These are phyloP conservation scores for Exophiala dermatitidis DNA, from an alignment of 2,329 filamentous ascomycete genomes.

Conservation along the genomic window DNA sequence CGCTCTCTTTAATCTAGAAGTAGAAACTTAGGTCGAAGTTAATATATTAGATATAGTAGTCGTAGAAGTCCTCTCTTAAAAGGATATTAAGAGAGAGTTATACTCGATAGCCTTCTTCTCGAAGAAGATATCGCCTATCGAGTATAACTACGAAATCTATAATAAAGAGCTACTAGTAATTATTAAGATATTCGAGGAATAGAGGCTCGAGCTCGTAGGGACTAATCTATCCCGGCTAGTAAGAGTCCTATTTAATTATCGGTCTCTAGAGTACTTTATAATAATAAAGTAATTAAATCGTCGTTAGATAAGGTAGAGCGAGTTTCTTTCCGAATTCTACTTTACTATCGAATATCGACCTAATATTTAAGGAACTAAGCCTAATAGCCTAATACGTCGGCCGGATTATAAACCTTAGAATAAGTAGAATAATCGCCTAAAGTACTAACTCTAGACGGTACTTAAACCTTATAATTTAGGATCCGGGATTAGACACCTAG, in stretches of 20 bases:
- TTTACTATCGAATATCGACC: constrained; percentile 16
- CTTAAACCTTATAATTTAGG: too few relatives aligned
- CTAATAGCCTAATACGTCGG: constrained; percentile 15
- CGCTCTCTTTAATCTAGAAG: too few relatives aligned
- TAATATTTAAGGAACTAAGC: constrained; percentile 9
- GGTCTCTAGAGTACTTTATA: constrained; percentile 16
- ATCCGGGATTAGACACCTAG: too few relatives aligned
- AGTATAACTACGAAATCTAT: constrained; percentile 14
- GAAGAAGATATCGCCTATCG: constrained; percentile 11
- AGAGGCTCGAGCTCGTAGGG: constrained; percentile 14
- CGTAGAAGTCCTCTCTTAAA: constrained; percentile 5
- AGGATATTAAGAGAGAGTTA: neutral
- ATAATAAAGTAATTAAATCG: constrained; percentile 14
- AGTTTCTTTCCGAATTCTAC: constrained; percentile 14
- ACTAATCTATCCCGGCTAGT: constrained; percentile 4
- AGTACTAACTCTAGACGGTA: too few relatives aligned
- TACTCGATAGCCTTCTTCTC: constrained; percentile 16
- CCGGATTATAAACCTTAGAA: too few relatives aligned
- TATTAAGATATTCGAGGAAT: constrained; percentile 16
- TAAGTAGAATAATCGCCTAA: too few relatives aligned
- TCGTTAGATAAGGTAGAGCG: constrained; percentile 7
- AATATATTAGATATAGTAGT: constrained; percentile 10
- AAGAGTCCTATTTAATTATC: constrained; percentile 16
- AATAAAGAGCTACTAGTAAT: constrained; percentile 22
- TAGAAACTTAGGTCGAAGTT: too few relatives aligned